Evolutionary conservation across 106 monocot species (phyloP), one percentile per base, ranked within the genome.

Genomic region (Vanilla planifolia): DNA sequence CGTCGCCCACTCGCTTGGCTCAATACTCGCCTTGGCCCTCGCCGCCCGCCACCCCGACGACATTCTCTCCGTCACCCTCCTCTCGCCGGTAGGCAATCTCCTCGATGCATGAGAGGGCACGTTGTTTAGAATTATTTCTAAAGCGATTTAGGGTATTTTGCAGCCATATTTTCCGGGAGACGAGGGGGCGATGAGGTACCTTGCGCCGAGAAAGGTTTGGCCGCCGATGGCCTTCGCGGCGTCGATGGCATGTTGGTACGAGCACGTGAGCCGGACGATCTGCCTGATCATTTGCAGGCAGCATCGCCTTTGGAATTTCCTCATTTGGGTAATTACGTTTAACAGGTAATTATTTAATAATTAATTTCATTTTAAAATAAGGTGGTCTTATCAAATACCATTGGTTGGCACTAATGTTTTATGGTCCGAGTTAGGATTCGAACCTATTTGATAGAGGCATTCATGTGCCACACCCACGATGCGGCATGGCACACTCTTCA

Each of bases 1-100:
- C 27, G 94, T 95, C 4, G 94, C 94, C 0, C 94, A 95, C 39
- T 95, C 94, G 0, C 80, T 95, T 9, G 94, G 89, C 5, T 95
- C 74, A 41, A 76, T 95, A 27, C 70, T 95, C 5, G 89, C 94
- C 0, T 68, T 95, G 2, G 89, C 94, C 0, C 73, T 95, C 43
- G 89, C 94, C 20, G 86, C 79, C 47, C 83, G 80, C 52, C 74
- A 86, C 64, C 94, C 85, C 0, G 68, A 68, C 33, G 62, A 77
- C 4, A 68, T 94, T 63, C 80, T 76, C 34, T 94, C 94, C 3
- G 63, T 94, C 43, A 86, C 94, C 0, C 65, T 94, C 6, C 66
- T 94, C 23, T 73, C 94, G 1, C 94, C 89, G 82, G 89, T 93
- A 66, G 40, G 40, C 40, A 40, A 14, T 40, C 40, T 9, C 40